phyloP scores from a whole-genome alignment of 1,284 basidiomycete genomes.

The Paramarasmius palmivorus region DNA sequence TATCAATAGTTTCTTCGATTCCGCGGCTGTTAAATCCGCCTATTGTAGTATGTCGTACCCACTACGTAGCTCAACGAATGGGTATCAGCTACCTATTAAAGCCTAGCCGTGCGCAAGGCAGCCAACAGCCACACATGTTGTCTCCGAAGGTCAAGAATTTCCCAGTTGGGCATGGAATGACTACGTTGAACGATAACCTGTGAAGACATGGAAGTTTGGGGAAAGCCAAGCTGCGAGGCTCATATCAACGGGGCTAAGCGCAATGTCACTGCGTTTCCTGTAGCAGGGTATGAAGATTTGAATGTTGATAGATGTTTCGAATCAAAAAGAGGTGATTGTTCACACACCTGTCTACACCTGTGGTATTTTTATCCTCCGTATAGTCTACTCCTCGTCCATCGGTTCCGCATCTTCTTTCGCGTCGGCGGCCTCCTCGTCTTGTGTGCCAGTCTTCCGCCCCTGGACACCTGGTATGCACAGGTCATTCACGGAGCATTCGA shows the following conservation, averaged over 20 bases:
- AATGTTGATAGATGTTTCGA: not conserved
- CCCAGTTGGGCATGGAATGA: too few species aligned
- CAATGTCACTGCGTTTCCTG: too few species aligned
- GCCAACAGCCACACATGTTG: too few species aligned
- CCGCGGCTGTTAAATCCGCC: too few species aligned
- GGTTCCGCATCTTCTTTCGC: constrained; percentile 42
- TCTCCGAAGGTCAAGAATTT: too few species aligned
- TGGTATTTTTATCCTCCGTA: not conserved
- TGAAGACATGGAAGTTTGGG: too few species aligned
- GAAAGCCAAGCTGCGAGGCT: not conserved
- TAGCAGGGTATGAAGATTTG: too few species aligned
- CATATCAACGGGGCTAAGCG: not conserved
- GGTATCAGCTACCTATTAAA: not conserved
- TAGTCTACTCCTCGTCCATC: constrained; percentile 63
- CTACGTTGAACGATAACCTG: too few species aligned
- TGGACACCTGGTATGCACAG: constrained; percentile 49
- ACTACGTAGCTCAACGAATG: too few species aligned
- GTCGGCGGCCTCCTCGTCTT: constrained; percentile 29
- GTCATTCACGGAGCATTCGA: constrained; percentile 14
- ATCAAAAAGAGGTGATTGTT: not conserved
- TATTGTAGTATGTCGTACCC: too few species aligned
- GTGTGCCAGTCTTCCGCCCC: constrained; percentile 38
- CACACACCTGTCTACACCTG: not conserved
- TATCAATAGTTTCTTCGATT: too few species aligned
- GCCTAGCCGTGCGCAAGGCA: not conserved